Evolutionary conservation across 1,284 basidiomycete species (phyloP).

Genomic region (Leucoagaricus sp.): DNA sequence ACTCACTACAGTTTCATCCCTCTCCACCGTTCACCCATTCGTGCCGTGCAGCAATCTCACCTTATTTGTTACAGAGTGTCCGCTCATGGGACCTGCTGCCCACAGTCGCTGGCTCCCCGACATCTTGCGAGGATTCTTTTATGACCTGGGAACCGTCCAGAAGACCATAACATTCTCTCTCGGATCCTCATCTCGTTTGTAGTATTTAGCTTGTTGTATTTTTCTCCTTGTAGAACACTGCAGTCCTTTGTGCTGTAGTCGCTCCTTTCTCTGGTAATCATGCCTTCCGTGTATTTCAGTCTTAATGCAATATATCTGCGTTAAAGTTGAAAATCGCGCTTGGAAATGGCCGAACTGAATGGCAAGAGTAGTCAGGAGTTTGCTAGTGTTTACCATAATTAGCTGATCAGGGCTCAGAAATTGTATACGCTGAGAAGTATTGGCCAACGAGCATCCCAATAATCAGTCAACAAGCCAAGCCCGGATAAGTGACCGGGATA

Average conservation of each 20-base stretch:
- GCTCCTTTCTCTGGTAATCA: not conserved
- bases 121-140: conserved; percentile 36
- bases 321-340: not conserved
- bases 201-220: conserved; percentile 15
- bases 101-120: conserved; percentile 24
- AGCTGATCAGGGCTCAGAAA: not conserved
- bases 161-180: conserved; percentile 8
- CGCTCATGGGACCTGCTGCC: conserved; percentile 33
- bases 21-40: conserved; percentile 21
- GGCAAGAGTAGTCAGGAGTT: not conserved
- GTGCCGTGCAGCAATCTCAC: conserved; percentile 21
- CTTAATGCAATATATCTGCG: not conserved
- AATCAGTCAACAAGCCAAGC: not conserved
- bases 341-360: not conserved
- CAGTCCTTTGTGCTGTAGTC: not conserved
- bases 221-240: conserved; percentile 5
- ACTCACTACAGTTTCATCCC: conserved; percentile 9
- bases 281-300: not conserved
- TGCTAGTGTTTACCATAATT: not conserved
- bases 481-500: not conserved
- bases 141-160: conserved; percentile 40
- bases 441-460: not conserved
- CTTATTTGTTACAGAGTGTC: conserved; percentile 25
- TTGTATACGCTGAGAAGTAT: not conserved
- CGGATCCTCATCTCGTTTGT: not conserved